phyloP scores from a whole-genome alignment of 371 early-diverging fungal genomes.

The Circinella umbellata region DNA sequence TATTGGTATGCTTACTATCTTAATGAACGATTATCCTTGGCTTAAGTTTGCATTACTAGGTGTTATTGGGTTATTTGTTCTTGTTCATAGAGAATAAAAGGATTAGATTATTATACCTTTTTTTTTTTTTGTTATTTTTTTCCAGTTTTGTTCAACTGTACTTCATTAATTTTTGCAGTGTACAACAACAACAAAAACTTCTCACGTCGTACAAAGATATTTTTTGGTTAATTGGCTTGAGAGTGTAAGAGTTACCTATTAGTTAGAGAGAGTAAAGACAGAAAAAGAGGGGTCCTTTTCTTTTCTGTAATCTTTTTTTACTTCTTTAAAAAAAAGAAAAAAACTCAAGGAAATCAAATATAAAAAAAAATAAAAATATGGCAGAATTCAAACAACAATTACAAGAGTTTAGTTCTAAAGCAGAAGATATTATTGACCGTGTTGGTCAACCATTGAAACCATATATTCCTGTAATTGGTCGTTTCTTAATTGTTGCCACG shows the following conservation, averaged over 20 bases:
- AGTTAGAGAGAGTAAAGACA: neutral
- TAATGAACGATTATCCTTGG: constrained; percentile 95
- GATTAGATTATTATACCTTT: too few relatives aligned
- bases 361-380: constrained; percentile 1
- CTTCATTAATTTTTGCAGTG: too few relatives aligned
- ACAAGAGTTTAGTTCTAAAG: constrained; percentile 23
- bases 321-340: too few relatives aligned
- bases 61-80: constrained; percentile 75
- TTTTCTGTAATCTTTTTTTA: constrained; percentile 9
- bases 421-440: constrained; percentile 57
- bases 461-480: constrained; percentile 83
- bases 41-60: constrained; percentile 83
- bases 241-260: neutral
- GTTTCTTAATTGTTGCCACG: constrained; percentile 91
- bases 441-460: constrained; percentile 84
- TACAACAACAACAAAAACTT: too few relatives aligned
- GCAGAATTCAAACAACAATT: constrained; percentile 24
- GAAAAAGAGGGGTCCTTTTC: neutral
- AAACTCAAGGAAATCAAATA: too few relatives aligned
- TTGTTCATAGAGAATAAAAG: constrained; percentile 61
- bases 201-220: too few relatives aligned
- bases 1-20: constrained; percentile 96
- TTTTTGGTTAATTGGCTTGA: too few relatives aligned
- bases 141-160: too few relatives aligned
- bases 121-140: neutral